Evolutionary conservation across 23 red algal genomes (phyloP).

Genomic region (Gracilaria domingensis): DNA sequence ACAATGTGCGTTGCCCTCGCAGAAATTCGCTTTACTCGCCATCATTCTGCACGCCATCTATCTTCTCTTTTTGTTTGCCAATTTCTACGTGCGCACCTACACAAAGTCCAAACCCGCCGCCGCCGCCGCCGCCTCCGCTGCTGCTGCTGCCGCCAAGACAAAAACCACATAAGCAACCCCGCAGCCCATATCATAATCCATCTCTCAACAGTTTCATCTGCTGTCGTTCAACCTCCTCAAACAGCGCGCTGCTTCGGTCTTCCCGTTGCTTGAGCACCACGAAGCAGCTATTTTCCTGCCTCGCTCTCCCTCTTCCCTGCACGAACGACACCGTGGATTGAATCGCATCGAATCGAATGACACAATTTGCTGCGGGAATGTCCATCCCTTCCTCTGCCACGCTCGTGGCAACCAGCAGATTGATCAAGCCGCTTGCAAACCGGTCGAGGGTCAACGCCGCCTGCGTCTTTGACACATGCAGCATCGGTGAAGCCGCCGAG

Average conservation of each 20-base stretch:
- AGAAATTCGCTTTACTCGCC: conserved; percentile 66
- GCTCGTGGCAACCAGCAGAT: conserved; percentile 42
- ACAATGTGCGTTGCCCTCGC: conserved; percentile 44
- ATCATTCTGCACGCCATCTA: conserved; percentile 66
- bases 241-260: neutral
- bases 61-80: conserved; percentile 62
- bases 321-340: conserved; percentile 47
- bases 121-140: too few species aligned
- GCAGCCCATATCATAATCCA: neutral
- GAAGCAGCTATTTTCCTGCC: conserved; percentile 17
- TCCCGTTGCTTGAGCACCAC: conserved; percentile 30
- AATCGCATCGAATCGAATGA: conserved; percentile 39
- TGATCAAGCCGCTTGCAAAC: conserved; percentile 26
- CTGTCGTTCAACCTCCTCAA: conserved; percentile 19
- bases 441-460: neutral
- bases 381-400: conserved; percentile 70
- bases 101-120: neutral
- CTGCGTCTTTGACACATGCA: conserved; percentile 46
- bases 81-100: conserved; percentile 69
- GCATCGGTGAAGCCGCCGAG: conserved; percentile 19
- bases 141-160: too few species aligned
- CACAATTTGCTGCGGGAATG: conserved; percentile 63
- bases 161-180: conserved; percentile 19
- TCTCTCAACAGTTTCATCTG: conserved; percentile 13
- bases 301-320: conserved; percentile 24